phyloP scores from a whole-genome alignment of 2,329 filamentous ascomycete genomes.

The Zalaria obscura region DNA sequence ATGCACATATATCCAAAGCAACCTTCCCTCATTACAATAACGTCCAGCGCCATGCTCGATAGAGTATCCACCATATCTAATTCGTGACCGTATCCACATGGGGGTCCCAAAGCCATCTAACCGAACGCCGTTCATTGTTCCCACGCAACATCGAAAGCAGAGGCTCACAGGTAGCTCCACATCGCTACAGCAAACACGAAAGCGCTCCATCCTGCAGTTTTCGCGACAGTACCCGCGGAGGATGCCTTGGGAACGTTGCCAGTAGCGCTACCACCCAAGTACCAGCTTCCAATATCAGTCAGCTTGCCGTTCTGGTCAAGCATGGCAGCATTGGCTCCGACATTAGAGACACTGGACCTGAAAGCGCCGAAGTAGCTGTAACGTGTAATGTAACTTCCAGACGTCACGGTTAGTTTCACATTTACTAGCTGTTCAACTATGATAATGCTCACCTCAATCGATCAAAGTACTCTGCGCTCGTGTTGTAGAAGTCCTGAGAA shows the following conservation, averaged over 20 bases:
- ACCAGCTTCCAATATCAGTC: slow-evolving; percentile 66
- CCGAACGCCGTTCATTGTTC: too few species aligned
- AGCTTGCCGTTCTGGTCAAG: slow-evolving; percentile 52
- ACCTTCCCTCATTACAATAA: too few species aligned
- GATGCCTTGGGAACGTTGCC: slow-evolving; percentile 21
- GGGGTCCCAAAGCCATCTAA: too few species aligned
- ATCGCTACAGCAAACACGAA: neutral
- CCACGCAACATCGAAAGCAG: too few species aligned
- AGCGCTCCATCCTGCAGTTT: slow-evolving; percentile 13
- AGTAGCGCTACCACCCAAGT: slow-evolving; percentile 42
- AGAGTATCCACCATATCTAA: too few species aligned
- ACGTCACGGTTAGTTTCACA: neutral
- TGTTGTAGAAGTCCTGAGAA: slow-evolving; percentile 56
- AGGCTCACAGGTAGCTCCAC: too few species aligned
- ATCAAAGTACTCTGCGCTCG: slow-evolving; percentile 53
- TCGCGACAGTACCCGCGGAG: slow-evolving; percentile 9
- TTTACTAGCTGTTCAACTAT: slow-evolving; percentile 1
- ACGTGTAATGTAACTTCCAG: slow-evolving; percentile 39
- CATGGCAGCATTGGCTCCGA: slow-evolving; percentile 56
- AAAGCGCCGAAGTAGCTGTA: slow-evolving; percentile 71
- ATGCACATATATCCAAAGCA: too few species aligned
- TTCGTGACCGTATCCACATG: too few species aligned
- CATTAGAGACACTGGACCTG: slow-evolving; percentile 53
- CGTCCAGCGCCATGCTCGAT: too few species aligned
- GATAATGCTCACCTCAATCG: slow-evolving; percentile 32